phyloP scores from a whole-genome alignment of 2,329 filamentous ascomycete species.

The Penicillium rolfsii region DNA sequence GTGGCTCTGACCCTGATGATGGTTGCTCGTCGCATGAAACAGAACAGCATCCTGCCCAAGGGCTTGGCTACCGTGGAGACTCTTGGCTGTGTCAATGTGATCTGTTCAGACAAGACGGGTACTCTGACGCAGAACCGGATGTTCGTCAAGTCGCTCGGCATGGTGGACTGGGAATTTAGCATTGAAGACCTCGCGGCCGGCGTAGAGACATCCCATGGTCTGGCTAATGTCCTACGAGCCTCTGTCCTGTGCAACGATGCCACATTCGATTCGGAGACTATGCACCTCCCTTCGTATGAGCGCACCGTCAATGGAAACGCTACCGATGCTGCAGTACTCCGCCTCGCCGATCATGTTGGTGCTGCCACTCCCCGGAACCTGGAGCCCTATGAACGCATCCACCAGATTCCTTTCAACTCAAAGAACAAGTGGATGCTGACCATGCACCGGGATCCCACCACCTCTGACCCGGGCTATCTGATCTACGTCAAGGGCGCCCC shows the following conservation, averaged over 20 bases:
- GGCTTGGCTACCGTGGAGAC: slow-evolving; percentile 79
- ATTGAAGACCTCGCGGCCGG: slow-evolving; percentile 23
- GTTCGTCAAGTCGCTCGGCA: slow-evolving; percentile 55
- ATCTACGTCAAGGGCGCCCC: slow-evolving; percentile 73
- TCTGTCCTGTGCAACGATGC: slow-evolving; percentile 74
- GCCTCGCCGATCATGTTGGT: slow-evolving; percentile 69
- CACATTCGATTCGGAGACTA: slow-evolving; percentile 70
- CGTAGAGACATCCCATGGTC: slow-evolving; percentile 39
- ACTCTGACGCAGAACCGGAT: slow-evolving; percentile 66
- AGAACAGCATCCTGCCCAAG: slow-evolving; percentile 77
- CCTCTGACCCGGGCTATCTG: slow-evolving; percentile 29
- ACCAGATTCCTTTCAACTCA: slow-evolving; percentile 76
- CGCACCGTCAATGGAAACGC: slow-evolving; percentile 74
- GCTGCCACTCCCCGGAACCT: slow-evolving; percentile 61
- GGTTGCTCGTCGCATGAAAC: slow-evolving; percentile 73
- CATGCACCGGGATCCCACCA: slow-evolving; percentile 47
- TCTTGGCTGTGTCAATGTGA: slow-evolving; percentile 71
- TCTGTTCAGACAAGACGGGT: slow-evolving; percentile 79
- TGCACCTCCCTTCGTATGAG: slow-evolving; percentile 61
- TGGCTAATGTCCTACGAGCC: slow-evolving; percentile 64
- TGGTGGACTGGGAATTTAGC: slow-evolving; percentile 31
- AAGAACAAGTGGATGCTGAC: slow-evolving; percentile 84
- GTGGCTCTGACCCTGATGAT: slow-evolving; percentile 74
- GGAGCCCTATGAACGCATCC: slow-evolving; percentile 64
- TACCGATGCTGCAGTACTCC: slow-evolving; percentile 73